Evolutionary conservation across 352 stramenopile species (phyloP).

Genomic region (Phytophthora sp.): DNA sequence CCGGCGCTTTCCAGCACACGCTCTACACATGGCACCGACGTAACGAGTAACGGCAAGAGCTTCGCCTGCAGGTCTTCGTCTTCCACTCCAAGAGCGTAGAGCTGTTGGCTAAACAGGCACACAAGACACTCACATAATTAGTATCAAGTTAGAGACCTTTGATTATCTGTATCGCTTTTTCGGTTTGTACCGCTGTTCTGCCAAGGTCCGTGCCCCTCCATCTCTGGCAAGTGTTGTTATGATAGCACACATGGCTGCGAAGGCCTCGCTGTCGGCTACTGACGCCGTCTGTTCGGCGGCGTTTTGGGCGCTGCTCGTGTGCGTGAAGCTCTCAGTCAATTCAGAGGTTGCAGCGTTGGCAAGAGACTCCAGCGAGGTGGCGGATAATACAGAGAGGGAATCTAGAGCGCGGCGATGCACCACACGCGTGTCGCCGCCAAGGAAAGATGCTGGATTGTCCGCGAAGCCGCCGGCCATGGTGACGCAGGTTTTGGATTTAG

Average conservation of each 20-base stretch:
- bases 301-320: constrained; percentile 1
- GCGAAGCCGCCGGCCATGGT: constrained; percentile 25
- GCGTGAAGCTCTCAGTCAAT: constrained; percentile 20
- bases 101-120: constrained; percentile 31
- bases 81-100: constrained; percentile 42
- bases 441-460: constrained; percentile 10
- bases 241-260: constrained; percentile 41
- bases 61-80: constrained; percentile 34
- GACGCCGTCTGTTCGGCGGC: neutral
- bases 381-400: constrained; percentile 18
- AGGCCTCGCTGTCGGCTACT: constrained; percentile 21
- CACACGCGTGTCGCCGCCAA: constrained; percentile 21
- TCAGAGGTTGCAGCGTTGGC: constrained; percentile 29
- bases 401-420: constrained; percentile 22
- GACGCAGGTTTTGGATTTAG: neutral
- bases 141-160: constrained; percentile 21
- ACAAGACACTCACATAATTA: neutral
- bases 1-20: constrained; percentile 43
- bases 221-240: constrained; percentile 32
- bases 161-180: neutral
- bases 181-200: constrained; percentile 27
- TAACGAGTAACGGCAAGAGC: constrained; percentile 29
- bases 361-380: constrained; percentile 30
- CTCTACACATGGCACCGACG: constrained; percentile 28
- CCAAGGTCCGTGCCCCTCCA: constrained; percentile 7